Conservation (phyloP, 2,329 filamentous ascomycete species). For the Fusarium annulatum region DNA sequence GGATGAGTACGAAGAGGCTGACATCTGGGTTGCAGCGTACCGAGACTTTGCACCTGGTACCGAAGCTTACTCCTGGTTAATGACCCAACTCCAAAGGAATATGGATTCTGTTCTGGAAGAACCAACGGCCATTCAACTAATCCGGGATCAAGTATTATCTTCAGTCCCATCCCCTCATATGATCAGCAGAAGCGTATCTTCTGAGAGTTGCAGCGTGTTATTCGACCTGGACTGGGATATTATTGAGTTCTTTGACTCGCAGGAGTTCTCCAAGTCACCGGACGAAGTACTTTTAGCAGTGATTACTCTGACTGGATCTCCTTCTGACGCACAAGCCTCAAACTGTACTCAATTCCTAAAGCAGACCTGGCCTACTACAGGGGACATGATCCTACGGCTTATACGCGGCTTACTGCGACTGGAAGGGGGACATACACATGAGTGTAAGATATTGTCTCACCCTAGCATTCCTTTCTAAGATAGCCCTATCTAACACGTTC, state of each 20-base stretch:
- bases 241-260: background rate
- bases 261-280: background rate
- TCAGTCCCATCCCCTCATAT: background rate
- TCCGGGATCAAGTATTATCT: background rate
- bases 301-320: background rate
- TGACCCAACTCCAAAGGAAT: too few species aligned
- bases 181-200: background rate
- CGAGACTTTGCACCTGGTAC: background rate
- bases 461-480: background rate
- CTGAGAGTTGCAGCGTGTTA: background rate
- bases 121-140: too few species aligned
- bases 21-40: background rate
- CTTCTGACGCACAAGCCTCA: background rate
- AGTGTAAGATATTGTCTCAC: background rate
- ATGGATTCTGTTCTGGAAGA: too few species aligned
- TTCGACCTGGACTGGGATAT: background rate
- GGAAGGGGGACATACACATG: background rate
- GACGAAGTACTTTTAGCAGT: fast-evolving
- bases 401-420: background rate
- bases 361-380: background rate
- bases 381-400: background rate
- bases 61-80: too few species aligned
- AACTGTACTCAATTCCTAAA: background rate
- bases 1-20: background rate
- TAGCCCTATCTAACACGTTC: fast-evolving